phyloP scores from a whole-genome alignment of 345 rosid species.

The Capsella bursapastoris region DNA sequence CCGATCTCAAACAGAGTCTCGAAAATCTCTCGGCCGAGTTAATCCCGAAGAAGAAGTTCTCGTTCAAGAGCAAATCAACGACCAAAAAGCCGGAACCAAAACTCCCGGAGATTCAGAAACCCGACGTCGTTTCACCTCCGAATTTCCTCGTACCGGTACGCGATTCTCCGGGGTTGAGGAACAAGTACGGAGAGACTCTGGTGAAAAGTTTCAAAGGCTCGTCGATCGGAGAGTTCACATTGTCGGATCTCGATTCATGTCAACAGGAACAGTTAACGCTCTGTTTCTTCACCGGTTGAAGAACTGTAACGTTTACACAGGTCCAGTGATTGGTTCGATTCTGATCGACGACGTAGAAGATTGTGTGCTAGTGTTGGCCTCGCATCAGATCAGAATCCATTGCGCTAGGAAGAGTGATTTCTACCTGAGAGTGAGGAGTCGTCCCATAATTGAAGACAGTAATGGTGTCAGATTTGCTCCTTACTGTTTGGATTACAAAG shows the following conservation, averaged over 20 bases:
- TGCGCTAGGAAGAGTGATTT: conserved; percentile 63
- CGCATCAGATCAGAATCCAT: conserved; percentile 93
- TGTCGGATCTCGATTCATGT: conserved; percentile 72
- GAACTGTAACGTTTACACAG: conserved; percentile 60
- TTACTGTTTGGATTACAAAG: conserved; percentile 69
- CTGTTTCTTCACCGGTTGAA: conserved; percentile 64
- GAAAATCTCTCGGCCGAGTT: conserved; percentile 55
- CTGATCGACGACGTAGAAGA: conserved; percentile 77
- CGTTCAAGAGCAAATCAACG: conserved; percentile 61
- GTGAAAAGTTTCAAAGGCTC: conserved; percentile 53
- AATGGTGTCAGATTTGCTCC: conserved; percentile 71
- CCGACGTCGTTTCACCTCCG: conserved; percentile 18
- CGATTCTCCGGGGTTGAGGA: conserved; percentile 72
- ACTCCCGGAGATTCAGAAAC: conserved; percentile 38
- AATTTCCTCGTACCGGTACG: conserved; percentile 40
- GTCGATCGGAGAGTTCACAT: conserved; percentile 71
- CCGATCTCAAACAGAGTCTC: conserved; percentile 69
- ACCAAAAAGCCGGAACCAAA: conserved; percentile 40
- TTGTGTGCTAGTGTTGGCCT: conserved; percentile 67
- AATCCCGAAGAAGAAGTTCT: conserved; percentile 73
- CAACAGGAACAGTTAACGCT: conserved; percentile 60
- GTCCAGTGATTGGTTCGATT: conserved; percentile 81
- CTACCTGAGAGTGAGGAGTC: conserved; percentile 81
- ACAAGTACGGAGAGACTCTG: conserved; percentile 52
- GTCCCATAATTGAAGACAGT: conserved; percentile 88